Conservation (phyloP, 768 basidiomycete genomes). For the Mrakia frigida region DNA sequence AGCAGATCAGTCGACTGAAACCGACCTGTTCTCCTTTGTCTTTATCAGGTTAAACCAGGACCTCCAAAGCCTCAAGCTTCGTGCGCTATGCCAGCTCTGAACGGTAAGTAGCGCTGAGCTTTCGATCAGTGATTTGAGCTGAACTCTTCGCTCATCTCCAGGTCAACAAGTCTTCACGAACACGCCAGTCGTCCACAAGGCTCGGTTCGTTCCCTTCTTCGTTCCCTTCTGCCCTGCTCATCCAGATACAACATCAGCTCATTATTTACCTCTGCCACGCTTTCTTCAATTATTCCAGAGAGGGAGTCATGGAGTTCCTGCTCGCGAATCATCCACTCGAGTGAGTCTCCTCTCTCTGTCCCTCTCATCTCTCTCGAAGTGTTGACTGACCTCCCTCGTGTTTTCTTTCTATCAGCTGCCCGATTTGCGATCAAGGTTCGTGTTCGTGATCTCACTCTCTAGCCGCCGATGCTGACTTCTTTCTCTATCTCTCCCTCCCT, state of each 20-base stretch:
- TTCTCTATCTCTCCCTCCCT: too few relatives aligned
- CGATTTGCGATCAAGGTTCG: constrained; percentile 79
- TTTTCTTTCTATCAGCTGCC: constrained; percentile 48
- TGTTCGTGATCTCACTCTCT: neutral
- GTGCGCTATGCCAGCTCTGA: constrained; percentile 92
- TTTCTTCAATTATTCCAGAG: constrained; percentile 49
- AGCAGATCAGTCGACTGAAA: neutral
- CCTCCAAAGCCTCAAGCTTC: constrained; percentile 57
- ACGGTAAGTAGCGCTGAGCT: constrained; percentile 48
- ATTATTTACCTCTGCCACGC: neutral
- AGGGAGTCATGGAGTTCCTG: constrained; percentile 99
- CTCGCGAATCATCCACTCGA: constrained; percentile 96
- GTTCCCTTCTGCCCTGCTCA: neutral
- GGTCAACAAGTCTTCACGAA: constrained; percentile 42
- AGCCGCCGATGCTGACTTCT: neutral
- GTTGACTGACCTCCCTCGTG: neutral
- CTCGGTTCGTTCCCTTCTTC: constrained; percentile 50
- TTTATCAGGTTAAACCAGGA: constrained; percentile 50
- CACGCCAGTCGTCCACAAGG: constrained; percentile 46
- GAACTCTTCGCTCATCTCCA: neutral
- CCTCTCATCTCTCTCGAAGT: constrained; percentile 64
- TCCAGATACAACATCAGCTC: neutral
- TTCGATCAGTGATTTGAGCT: neutral
- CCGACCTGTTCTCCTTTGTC: neutral
- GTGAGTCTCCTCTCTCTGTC: constrained; percentile 42